Evolutionary conservation across 2,329 filamentous ascomycete species (phyloP).

Genomic region (Colletotrichum lupini): DNA sequence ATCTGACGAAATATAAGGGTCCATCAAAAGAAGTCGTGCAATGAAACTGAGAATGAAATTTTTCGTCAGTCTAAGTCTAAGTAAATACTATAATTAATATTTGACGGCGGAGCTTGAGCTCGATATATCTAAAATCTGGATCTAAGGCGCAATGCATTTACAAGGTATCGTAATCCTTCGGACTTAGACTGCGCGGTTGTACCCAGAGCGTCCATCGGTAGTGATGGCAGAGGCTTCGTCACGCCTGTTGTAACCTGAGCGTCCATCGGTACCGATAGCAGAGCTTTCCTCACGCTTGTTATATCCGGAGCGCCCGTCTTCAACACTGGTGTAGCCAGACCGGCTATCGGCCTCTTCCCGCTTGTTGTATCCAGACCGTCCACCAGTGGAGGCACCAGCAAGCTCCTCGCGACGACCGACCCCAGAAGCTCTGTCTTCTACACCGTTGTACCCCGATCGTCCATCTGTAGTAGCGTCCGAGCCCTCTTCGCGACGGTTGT

Average conservation of each 20-base stretch:
- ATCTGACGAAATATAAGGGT: no score
- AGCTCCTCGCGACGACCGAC: background rate
- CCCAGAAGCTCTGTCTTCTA: background rate
- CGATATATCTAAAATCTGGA: background rate
- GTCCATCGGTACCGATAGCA: background rate
- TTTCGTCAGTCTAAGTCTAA: background rate
- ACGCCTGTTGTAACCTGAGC: background rate
- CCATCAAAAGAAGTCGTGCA: background rate
- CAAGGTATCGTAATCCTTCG: no score
- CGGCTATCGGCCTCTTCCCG: background rate
- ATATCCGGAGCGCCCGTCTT: background rate
- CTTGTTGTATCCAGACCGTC: background rate
- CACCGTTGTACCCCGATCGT: background rate
- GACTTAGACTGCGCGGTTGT: background rate
- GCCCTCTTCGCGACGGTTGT: background rate
- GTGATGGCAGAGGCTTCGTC: no score
- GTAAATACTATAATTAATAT: background rate
- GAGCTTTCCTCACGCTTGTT: background rate
- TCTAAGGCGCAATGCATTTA: background rate
- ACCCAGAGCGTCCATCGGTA: background rate
- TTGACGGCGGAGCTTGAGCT: background rate
- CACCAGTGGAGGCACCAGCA: no score
- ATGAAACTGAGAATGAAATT: background rate
- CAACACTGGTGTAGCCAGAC: background rate
- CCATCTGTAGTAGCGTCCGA: background rate